Base-by-base conservation (phyloP, 2,329 filamentous ascomycete species). In the Domatiomyces globalis region DNA sequence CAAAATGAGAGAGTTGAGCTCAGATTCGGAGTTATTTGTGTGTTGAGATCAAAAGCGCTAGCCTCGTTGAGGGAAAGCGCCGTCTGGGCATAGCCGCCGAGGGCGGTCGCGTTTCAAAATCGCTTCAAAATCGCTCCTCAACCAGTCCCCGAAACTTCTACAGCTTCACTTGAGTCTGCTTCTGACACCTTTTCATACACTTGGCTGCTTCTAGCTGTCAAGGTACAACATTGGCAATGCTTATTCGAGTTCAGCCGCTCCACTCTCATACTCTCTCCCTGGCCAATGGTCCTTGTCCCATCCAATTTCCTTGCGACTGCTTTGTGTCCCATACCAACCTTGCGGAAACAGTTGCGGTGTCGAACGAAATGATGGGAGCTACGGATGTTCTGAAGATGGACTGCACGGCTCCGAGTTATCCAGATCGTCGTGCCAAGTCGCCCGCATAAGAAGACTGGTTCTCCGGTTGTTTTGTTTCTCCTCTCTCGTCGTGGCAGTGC, bases 281-380 rank as follows among this genome's bases (percentile, higher is more conserved):
- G 20, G 29, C 19, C 19, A 20, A 45, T 20, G 43, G 22, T n/a
- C 19, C 22, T 4, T 27, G 17, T 33, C 45, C 20, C 36, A 9
- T 18, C 45, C n/a, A 47, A 47, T 47, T 27, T 47, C 45, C 25
- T 17, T 19, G 43, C 18, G 43, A 20, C 19, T 19, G 22, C n/a
- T n/a, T 17, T 47, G 45, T 47, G 45, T 47, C 20, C 45, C 45
- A 36, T 47, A 12, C 15, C 3, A 18, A 33, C 27, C 45, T 47
- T 17, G 45, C 45, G 53, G 56, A 58, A 58, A 58, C 56, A 54
- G 52, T 58, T 57, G 45, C 51, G 53, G 56, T 55, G 51, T 58
- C 56, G 56, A 50, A 56, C 42, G 54, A 57, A 54, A 58, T 58
- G 54, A 58, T 47, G 45, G 45, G 45, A 47, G 45, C 20, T 33